Evolutionary conservation across 1,139 yeast genomes (phyloP), one percentile per base, ranked within the genome.

Genomic region (Sugiyamaella castrensis): DNA sequence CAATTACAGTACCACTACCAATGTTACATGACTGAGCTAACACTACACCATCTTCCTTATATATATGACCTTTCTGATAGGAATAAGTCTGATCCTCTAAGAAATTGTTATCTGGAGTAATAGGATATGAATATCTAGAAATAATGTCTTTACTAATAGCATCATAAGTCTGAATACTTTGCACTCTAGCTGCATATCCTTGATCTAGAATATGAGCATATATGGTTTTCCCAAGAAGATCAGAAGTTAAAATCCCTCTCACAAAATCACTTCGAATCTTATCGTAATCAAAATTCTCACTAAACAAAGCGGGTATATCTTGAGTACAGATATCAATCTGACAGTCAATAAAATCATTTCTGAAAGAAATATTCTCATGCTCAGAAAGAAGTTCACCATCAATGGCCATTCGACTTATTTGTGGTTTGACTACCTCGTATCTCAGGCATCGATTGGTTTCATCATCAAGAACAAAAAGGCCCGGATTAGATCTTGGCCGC

Each of bases 231-330:
- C 91, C 92, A 59, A 92, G 73, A 58, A 92, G 77, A 68, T 92
- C 99, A 45, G 95, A 85, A 11, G 95, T 84, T 53, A 94, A 75
- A 29, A 92, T 94, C 46, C 98, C 98, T 59, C 81, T 84, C 29
- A 92, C 86, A 64, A 92, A 92, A 69, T 92, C 98, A 39, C 77
- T 74, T 68, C 99, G 79, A 56, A 92, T 74, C 51, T 80, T 73
- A 66, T 91, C 96, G 67, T 91, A 92, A 70, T 92, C 99, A 61
- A 92, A 92, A 66, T 92, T 91, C 63, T 92, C 99, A 59, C 88
- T 95, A 70, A 91, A 92, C 53, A 92, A 82, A 26, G 95, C 95
- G 1, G 98, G 98, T 28, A 94, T 96, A 58, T 85, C 91, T 1
- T 95, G 91, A 7, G 97, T 76, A 68, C 99, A 92, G 53, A 92